Evolutionary conservation across 257 asterid genomes (phyloP).

Genomic region (Prunella vulgaris): DNA sequence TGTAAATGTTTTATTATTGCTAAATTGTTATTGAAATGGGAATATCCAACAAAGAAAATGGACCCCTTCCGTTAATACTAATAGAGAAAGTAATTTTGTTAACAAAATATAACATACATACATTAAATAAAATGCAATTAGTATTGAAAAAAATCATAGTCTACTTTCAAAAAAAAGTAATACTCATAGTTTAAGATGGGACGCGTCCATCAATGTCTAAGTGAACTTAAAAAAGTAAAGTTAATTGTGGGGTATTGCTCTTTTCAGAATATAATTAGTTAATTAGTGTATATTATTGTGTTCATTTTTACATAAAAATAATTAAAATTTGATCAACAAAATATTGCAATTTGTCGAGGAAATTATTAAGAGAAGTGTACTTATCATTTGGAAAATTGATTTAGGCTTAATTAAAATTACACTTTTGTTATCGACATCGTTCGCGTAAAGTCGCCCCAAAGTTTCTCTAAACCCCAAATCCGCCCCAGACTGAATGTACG

Average conservation of each 20-base stretch:
- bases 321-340: background rate
- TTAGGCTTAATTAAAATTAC: constrained; percentile 27
- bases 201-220: background rate
- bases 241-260: background rate
- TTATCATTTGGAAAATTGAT: constrained; percentile 20
- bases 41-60: background rate
- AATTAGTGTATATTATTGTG: background rate
- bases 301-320: background rate
- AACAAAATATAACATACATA: background rate
- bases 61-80: too few relatives aligned
- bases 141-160: background rate
- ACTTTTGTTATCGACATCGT: constrained; percentile 24
- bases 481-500: constrained; percentile 28
- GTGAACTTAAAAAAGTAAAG: background rate
- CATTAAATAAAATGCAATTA: background rate
- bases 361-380: too few relatives aligned
- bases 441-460: constrained; percentile 52
- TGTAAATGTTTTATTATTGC: background rate
- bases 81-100: background rate
- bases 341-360: background rate
- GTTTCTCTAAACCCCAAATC: constrained; percentile 53
- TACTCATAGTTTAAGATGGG: background rate
- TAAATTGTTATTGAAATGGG: background rate
- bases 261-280: too few relatives aligned
- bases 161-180: background rate